Evolutionary conservation across 257 asterid genomes (phyloP).

Genomic region (Penstemon davidsonii): DNA sequence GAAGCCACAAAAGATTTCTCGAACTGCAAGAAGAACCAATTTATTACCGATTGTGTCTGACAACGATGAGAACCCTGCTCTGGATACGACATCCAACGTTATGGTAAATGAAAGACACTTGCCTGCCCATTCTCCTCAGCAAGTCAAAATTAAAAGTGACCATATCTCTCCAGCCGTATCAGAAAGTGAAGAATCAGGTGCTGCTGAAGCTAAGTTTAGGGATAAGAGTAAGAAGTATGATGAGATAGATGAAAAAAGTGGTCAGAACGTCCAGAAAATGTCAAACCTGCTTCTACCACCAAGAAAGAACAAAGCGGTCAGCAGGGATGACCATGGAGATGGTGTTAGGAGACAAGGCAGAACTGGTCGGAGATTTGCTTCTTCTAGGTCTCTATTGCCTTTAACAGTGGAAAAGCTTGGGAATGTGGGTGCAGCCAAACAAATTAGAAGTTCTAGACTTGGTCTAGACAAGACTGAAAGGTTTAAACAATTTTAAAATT

Average conservation of each 20-base stretch:
- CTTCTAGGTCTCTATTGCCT: conserved; percentile 72
- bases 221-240: conserved; percentile 65
- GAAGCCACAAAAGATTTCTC: conserved; percentile 79
- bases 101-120: conserved; percentile 56
- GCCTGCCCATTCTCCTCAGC: conserved; percentile 70
- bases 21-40: conserved; percentile 81
- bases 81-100: conserved; percentile 48
- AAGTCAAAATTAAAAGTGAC: conserved; percentile 63
- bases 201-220: conserved; percentile 64
- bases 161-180: conserved; percentile 68
- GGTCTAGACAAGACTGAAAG: conserved; percentile 78
- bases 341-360: conserved; percentile 88
- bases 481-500: conserved; percentile 33
- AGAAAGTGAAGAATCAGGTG: conserved; percentile 88
- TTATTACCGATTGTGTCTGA: conserved; percentile 62
- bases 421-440: conserved; percentile 76
- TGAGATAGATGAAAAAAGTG: conserved; percentile 63
- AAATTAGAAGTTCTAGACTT: conserved; percentile 79
- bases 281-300: conserved; percentile 80
- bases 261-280: conserved; percentile 73
- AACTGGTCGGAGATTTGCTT: conserved; percentile 68
- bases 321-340: conserved; percentile 60
- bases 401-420: conserved; percentile 67
- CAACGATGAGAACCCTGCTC: conserved; percentile 53
- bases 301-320: conserved; percentile 62